Evolutionary conservation across 495 filamentous ascomycete genomes (phyloP), one percentile per base, ranked within the genome.

Genomic region (Talaromyces borbonicus): DNA sequence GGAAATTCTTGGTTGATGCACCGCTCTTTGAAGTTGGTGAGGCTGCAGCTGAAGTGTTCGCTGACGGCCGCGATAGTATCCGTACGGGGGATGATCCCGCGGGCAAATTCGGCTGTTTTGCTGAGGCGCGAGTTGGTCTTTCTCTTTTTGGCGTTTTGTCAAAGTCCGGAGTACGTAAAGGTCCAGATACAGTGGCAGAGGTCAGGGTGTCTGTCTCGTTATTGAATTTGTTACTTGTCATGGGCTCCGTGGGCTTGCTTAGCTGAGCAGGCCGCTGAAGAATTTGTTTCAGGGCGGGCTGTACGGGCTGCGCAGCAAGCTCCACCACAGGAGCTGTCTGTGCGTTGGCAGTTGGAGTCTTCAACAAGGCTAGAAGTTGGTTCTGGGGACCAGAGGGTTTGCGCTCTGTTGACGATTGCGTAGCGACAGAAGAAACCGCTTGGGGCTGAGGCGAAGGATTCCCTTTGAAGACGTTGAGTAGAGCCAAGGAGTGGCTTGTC

Each of bases 391-490:
- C 54, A 16, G 63, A 62, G 6, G 66, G 55, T 49, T 60, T 63
- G 9, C 54, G 60, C 20, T 31, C 32, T 18, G 52, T 44, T 1
- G 49, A 31, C 14, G 49, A 43, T 1, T 40, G 51, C 14, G 59
- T 47, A 25, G 50, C 38, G 24, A 60, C 44, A 30, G 56, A 44
- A 15, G 65, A 49, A 5, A 59, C 57, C 32, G 69, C 58, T 23
- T 57, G 49, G 9, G 58, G 19, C 12, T 36, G 47, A 8, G 56
- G 59, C 15, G 60, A 47, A 24, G 60, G 52, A 4, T 63, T 60
- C 33, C 57, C 60, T 57, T 81, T 87, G 59, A 87, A 83, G 2
- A 79, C 69, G 54, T 74, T 80, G 35, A 87, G 60, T 5, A 87
- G 57, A 22, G 77, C 71, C 43, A 79, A 63, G 4, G 79, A 76